These are phyloP conservation scores for Porodaedalea pini DNA, from an alignment of 1,284 basidiomycete species.

Conservation along the genomic window DNA sequence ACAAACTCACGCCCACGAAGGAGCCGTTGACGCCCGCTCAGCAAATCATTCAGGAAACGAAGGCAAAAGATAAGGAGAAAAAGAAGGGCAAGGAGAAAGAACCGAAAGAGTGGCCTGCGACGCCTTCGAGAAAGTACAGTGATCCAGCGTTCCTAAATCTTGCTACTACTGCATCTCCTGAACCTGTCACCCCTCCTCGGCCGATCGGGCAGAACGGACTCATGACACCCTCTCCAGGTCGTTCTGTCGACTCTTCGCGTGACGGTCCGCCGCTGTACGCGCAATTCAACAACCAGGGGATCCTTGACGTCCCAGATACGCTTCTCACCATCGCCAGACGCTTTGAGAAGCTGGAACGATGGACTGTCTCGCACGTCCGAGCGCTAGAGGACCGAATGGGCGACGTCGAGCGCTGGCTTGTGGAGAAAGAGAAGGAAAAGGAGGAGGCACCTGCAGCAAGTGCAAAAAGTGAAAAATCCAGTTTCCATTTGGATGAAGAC, in stretches of 20 bases:
- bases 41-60: slow-evolving; percentile 69
- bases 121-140: slow-evolving; percentile 44
- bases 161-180: slow-evolving; percentile 25
- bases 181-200: slow-evolving; percentile 50
- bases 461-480: slow-evolving; percentile 18
- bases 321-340: slow-evolving; percentile 64
- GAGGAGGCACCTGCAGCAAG: slow-evolving; percentile 23
- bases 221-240: slow-evolving; percentile 33
- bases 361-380: slow-evolving; percentile 78
- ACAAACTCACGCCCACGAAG: slow-evolving; percentile 72
- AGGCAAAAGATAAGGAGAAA: slow-evolving; percentile 61
- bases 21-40: slow-evolving; percentile 75
- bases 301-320: slow-evolving; percentile 66
- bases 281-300: slow-evolving; percentile 64
- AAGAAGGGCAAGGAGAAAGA: slow-evolving; percentile 46
- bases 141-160: slow-evolving; percentile 59
- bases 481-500: slow-evolving; percentile 23
- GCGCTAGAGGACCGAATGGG: slow-evolving; percentile 80
- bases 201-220: slow-evolving; percentile 40
- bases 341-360: slow-evolving; percentile 83
- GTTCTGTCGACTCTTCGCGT: slow-evolving; percentile 40
- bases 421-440: slow-evolving; percentile 43
- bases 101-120: slow-evolving; percentile 49
- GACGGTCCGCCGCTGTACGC: slow-evolving; percentile 68
- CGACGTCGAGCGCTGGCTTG: slow-evolving; percentile 78